A percentile compares a stretch with the other conserved stretches of the same genome.
Evolutionary conservation across 1,284 basidiomycete species (phyloP).

Genomic region (Pascua sp.): DNA sequence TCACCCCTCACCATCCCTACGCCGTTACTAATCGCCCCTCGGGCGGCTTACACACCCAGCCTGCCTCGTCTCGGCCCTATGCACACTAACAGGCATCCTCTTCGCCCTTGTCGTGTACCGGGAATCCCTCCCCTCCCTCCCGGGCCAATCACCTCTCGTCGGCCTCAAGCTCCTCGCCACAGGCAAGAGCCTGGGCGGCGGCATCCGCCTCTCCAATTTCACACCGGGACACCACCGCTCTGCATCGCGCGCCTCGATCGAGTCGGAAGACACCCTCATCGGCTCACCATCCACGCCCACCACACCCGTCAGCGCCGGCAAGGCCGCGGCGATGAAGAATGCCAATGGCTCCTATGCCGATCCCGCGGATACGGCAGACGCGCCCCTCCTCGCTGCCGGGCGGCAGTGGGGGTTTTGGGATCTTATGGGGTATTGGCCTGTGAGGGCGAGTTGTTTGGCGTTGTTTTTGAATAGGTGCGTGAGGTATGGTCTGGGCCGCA

Average conservation of each 20-base stretch:
- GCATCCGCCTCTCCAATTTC: neutral
- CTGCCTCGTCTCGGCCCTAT: constrained; percentile 46
- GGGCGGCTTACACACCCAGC: constrained; percentile 24
- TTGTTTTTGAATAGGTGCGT: constrained; percentile 44
- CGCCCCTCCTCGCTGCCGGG: neutral
- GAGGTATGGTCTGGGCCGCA: constrained; percentile 28
- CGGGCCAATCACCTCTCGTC: neutral
- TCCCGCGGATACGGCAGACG: neutral
- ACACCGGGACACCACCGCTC: too few species aligned
- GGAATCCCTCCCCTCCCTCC: constrained; percentile 30
- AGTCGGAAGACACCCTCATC: constrained; percentile 3
- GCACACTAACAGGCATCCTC: constrained; percentile 48
- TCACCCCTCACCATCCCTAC: too few species aligned
- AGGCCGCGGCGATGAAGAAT: constrained; percentile 1
- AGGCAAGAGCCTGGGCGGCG: constrained; percentile 1
- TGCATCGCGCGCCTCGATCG: neutral
- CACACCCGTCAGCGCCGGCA: too few species aligned
- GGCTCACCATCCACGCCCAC: too few species aligned
- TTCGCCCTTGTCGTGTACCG: constrained; percentile 47
- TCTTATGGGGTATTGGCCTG: constrained; percentile 31
- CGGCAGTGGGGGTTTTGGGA: constrained; percentile 38
- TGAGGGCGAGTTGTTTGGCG: constrained; percentile 33
- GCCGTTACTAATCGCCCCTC: neutral
- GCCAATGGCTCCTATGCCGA: neutral
- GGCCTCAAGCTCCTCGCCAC: neutral